Conservation (phyloP, 1,284 basidiomycete genomes). For the Ustilago lituana region DNA sequence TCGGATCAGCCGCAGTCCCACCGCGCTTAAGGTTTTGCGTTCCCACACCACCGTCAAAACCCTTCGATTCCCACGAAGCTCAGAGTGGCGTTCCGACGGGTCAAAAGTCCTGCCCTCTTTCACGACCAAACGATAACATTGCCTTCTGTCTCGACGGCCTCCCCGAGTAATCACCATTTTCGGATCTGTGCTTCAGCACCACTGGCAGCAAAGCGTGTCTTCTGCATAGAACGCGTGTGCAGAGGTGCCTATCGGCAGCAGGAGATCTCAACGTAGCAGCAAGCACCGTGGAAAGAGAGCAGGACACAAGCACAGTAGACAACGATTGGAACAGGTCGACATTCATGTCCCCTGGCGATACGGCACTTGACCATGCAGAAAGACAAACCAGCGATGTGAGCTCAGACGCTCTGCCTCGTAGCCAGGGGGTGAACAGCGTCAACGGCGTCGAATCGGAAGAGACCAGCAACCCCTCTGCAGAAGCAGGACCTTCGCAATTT, state of each 20-base stretch:
- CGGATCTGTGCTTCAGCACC: too few relatives aligned
- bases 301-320: constrained; percentile 6
- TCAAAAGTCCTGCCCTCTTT: background rate
- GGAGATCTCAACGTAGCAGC: background rate
- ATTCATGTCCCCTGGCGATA: constrained; percentile 37
- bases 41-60: background rate
- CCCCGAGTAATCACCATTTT: background rate
- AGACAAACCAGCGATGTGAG: constrained; percentile 26
- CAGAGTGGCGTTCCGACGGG: constrained; percentile 11
- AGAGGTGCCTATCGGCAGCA: background rate
- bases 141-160: background rate
- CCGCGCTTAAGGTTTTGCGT: background rate
- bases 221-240: background rate
- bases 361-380: constrained; percentile 30
- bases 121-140: constrained; percentile 6
- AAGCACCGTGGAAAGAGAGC: background rate
- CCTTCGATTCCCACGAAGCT: constrained; percentile 6
- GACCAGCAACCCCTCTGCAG: background rate
- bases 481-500: constrained; percentile 24
- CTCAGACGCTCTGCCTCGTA: constrained; percentile 6
- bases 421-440: constrained; percentile 4
- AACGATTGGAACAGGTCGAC: constrained; percentile 14
- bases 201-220: background rate
- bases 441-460: constrained; percentile 8
- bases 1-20: background rate